Base-by-base conservation (phyloP, 2,329 filamentous ascomycete genomes). In the Ceratocystis huliohia region DNA sequence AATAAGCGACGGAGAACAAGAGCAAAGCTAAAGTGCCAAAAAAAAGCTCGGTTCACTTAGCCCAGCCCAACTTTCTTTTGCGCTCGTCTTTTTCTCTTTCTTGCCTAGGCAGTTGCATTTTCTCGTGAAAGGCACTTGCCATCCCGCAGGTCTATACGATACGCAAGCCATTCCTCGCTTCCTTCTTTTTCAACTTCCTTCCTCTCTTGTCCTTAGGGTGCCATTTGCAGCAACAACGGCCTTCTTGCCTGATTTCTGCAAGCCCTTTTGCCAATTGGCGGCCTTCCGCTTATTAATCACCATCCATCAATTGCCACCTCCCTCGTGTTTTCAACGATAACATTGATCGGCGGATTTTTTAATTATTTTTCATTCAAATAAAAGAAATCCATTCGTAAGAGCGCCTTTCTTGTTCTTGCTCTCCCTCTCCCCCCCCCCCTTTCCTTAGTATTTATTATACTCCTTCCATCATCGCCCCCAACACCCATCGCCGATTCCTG, bases 271-370 rank as follows among this genome's bases (percentile, higher is more conserved):
- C 48, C n/a, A 13, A 28, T n/a, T 57, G 53, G 37, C 37, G 37
- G 37, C 37, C 63, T 37, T 46, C 25, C 22, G 48, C 46, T 57
- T 57, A 57, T 57, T 57, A 57, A 57, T 28, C 53, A 57, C n/a
- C 53, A 25, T 22, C 28, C 22, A 57, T 57, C n/a, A 53, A 53
- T 53, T 53, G 48, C 48, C 48, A 53, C 37, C 48, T 17, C 22
- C 17, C 28, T 57, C 17, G 33, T 28, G 30, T 15, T 57, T 44
- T 41, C 10, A 41, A 15, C 37, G 48, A 37, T 10, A 15, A 20
- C 28, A 15, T 17, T n/a, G 25, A 28, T 57, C 48, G 20, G 1
- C 53, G 15, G 28, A n/a, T n/a, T 57, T 57, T n/a, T 33, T 33
- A 25, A 6, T 30, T 28, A 6, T 63, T 37, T 30, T 45, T 48